A percentile compares a stretch with the other conserved stretches of the same genome.
These are phyloP conservation scores for Podila epigama DNA, from an alignment of 192 early-diverging fungal species.

Conservation along the genomic window DNA sequence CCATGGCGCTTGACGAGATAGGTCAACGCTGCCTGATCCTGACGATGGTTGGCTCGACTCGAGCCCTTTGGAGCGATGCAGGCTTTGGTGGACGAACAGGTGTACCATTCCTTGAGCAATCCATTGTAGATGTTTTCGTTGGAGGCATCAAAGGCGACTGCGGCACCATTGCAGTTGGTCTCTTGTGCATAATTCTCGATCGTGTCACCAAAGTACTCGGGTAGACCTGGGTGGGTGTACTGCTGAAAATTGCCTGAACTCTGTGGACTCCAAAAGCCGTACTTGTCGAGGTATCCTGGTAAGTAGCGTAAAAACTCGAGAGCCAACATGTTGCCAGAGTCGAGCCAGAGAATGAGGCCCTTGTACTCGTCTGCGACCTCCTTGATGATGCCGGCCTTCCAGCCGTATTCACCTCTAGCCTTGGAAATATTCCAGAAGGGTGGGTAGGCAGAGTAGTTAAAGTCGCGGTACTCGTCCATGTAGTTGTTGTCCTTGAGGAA, in stretches of 20 bases:
- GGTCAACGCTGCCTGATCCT: conserved; percentile 63
- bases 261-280: conserved; percentile 62
- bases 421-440: conserved; percentile 55
- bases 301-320: conserved; percentile 46
- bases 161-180: conserved; percentile 61
- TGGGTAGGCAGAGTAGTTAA: conserved; percentile 57
- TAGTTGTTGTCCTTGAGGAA: conserved; percentile 47
- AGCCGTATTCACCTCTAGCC: conserved; percentile 59
- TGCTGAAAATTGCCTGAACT: conserved; percentile 50
- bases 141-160: conserved; percentile 54
- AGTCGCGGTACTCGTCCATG: conserved; percentile 52
- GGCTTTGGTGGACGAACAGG: conserved; percentile 48
- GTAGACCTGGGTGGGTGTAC: conserved; percentile 58
- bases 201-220: conserved; percentile 49
- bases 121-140: conserved; percentile 45
- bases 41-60: conserved; percentile 57
- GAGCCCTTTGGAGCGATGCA: conserved; percentile 65
- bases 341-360: conserved; percentile 57
- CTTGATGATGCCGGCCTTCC: conserved; percentile 63
- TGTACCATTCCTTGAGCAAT: conserved; percentile 54
- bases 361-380: conserved; percentile 52
- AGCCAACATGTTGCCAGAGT: conserved; percentile 58
- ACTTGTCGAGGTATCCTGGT: conserved; percentile 34
- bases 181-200: conserved; percentile 40
- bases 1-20: conserved; percentile 52